Evolutionary conservation across 2,329 filamentous ascomycete species (phyloP), one percentile per base, ranked within the genome.

Genomic region (Cordyceps cicadae): DNA sequence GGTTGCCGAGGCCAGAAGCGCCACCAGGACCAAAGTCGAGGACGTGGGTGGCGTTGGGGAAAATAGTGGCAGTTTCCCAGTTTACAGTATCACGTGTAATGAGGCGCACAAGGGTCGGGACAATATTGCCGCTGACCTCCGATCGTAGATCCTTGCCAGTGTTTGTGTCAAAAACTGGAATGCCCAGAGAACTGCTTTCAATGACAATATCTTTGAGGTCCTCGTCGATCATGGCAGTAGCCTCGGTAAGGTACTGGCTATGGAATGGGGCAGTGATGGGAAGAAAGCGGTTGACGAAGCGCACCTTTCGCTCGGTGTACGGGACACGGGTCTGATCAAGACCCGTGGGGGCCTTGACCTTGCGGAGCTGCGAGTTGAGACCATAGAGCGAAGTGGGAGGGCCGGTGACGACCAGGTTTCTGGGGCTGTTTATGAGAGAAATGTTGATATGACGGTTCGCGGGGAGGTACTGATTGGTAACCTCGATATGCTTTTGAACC

Each of bases 211-310:
- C 84, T 74, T 90, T 90, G 63, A 99, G 81, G 71, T 99, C 95
- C 68, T 93, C 87, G 60, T 92, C 84, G 64, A 99, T 91, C 67
- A 92, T 81, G 63, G 87, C 83, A 29, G 89, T 91, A 2, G 94
- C 93, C 66, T 92, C 87, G 26, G 82, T 80, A 17, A 99, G 85
- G 72, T 97, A 97, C 63, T 91, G 88, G 82, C 94, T 99, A 81
- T 99, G 94, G 82, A 99, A 99, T 5, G 94, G 95, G 11, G 94
- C 92, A 1, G 93, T 97, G 74, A 99, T 99, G 52, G 94, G 95
- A 63, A 99, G 79, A 81, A 99, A 99, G 63, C 94, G 88, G 79
- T 97, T 97, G 64, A 91, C 90, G 67, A 99, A 99, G 70, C 94
- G 91, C 61, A 97, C 83, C 78, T 99, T 99, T 68, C 94, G 89